Conservation (phyloP, 148 eudicot genomes). For the Spergularia marina region DNA sequence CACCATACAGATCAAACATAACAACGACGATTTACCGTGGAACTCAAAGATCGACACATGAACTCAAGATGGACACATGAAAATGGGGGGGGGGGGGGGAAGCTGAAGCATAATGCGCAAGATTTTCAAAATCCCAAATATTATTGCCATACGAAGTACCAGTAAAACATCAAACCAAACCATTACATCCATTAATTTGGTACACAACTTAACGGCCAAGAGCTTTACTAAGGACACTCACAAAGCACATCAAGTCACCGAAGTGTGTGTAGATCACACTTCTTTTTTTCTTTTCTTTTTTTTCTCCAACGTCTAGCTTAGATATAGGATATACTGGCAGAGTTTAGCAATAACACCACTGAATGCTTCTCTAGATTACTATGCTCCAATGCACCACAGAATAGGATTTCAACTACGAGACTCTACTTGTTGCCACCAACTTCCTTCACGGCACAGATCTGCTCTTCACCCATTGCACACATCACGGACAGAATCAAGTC, state of each 20-base stretch:
- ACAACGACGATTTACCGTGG: too few species aligned
- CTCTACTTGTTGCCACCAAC: slow-evolving; percentile 26
- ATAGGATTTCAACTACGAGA: background rate
- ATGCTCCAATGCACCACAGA: slow-evolving; percentile 11
- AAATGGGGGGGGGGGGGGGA: too few species aligned
- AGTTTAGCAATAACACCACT: background rate
- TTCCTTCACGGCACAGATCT: slow-evolving; percentile 32
- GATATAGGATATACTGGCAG: background rate
- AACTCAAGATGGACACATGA: background rate
- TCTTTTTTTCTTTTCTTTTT: too few species aligned
- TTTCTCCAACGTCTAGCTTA: background rate
- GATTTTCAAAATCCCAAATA: background rate
- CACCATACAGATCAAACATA: too few species aligned
- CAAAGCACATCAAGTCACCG: slow-evolving; percentile 20
- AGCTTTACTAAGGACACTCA: background rate
- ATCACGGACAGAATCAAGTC: slow-evolving; percentile 32
- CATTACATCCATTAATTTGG: slow-evolving; percentile 22
- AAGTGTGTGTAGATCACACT: slow-evolving; percentile 9
- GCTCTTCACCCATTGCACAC: slow-evolving; percentile 39
- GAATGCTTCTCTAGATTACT: slow-evolving; percentile 8
- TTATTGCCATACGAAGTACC: slow-evolving; percentile 11
- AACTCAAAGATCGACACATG: too few species aligned
- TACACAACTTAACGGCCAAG: slow-evolving; percentile 15
- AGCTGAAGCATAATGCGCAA: background rate
- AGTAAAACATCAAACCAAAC: slow-evolving; percentile 1